phyloP scores from a whole-genome alignment of 441 rosid genomes.

The Brassica hybrid region DNA sequence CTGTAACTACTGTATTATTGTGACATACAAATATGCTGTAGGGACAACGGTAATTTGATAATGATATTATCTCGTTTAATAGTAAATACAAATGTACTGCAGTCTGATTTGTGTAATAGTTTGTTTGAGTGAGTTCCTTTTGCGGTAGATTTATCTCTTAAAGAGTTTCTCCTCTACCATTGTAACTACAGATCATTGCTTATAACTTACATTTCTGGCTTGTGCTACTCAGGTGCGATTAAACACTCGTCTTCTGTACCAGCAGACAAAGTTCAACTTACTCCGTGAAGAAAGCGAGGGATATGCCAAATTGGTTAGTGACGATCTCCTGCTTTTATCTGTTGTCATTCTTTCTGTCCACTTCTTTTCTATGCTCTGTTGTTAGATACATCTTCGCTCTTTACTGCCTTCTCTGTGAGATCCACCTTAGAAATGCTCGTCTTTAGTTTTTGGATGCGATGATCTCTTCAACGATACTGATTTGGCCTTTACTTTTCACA shows the following conservation, averaged over 20 bases:
- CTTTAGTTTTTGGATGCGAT: conserved; percentile 25
- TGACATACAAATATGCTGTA: conserved; percentile 20
- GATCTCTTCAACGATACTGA: conserved; percentile 27
- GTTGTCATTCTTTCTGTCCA: conserved; percentile 9
- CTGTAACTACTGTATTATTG: conserved; percentile 13
- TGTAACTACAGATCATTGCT: conserved; percentile 35
- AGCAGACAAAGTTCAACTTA: conserved; percentile 98
- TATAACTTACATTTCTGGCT: conserved; percentile 34
- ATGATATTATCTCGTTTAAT: conserved; percentile 24
- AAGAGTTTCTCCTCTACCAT: conserved; percentile 16
- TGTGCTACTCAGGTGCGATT: conserved; percentile 85
- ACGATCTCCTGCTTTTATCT: conserved; percentile 20
- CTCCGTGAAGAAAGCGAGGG: conserved; percentile 99
- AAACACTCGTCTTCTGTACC: conserved; percentile 98
- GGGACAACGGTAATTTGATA: conserved; percentile 8
- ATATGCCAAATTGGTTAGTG: conserved; percentile 89
- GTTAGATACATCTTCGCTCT: conserved; percentile 24
- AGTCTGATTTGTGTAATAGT: conserved; percentile 23
- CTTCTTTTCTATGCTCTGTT: conserved; percentile 12
- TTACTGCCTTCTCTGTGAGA: conserved; percentile 10
- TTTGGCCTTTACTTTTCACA: conserved; percentile 35
- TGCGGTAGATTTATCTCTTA: conserved; percentile 16
- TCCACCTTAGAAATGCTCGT: conserved; percentile 19
- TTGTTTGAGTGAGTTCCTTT: conserved; percentile 26
- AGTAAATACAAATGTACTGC: conserved; percentile 22